Conservation (phyloP, 108 stramenopile genomes). For the Chaetoceros tenuissimus region DNA sequence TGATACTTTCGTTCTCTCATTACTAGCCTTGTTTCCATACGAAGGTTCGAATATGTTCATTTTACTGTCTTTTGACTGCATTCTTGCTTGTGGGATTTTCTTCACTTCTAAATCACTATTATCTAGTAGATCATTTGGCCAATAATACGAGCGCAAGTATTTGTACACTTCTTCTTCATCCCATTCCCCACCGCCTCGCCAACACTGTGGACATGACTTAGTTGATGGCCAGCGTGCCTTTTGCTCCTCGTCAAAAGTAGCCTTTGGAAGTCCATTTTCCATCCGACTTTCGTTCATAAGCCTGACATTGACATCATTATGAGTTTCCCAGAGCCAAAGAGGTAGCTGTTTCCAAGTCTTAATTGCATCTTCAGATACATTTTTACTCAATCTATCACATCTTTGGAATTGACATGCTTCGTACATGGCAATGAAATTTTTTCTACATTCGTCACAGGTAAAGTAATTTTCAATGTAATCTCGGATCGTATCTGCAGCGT, state of each 20-base stretch:
- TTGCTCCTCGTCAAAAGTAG: background rate
- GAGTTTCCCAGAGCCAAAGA: constrained; percentile 67
- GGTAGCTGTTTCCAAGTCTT: constrained; percentile 57
- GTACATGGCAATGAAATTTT: constrained; percentile 59
- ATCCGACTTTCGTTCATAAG: constrained; percentile 37
- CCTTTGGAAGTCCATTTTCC: constrained; percentile 1
- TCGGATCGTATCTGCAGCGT: constrained; percentile 17
- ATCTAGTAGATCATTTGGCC: constrained; percentile 17
- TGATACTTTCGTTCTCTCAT: too few relatives aligned
- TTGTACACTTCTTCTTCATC: constrained; percentile 23
- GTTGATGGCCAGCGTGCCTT: background rate
- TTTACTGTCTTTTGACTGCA: too few relatives aligned
- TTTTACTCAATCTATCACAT: constrained; percentile 45
- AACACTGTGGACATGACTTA: constrained; percentile 33
- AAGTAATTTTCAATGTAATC: constrained; percentile 69
- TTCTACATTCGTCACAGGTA: constrained; percentile 71
- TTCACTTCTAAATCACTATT: background rate
- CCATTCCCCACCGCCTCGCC: constrained; percentile 27
- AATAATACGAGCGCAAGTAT: constrained; percentile 32
- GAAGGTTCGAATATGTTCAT: too few relatives aligned
- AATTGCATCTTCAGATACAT: constrained; percentile 10
- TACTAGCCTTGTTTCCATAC: too few relatives aligned
- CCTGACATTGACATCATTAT: constrained; percentile 75
- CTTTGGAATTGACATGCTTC: constrained; percentile 61
- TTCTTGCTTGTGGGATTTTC: background rate